These are phyloP conservation scores for Yamagishiella unicocca DNA, from an alignment of 139 green algal species.

Conservation along the genomic window DNA sequence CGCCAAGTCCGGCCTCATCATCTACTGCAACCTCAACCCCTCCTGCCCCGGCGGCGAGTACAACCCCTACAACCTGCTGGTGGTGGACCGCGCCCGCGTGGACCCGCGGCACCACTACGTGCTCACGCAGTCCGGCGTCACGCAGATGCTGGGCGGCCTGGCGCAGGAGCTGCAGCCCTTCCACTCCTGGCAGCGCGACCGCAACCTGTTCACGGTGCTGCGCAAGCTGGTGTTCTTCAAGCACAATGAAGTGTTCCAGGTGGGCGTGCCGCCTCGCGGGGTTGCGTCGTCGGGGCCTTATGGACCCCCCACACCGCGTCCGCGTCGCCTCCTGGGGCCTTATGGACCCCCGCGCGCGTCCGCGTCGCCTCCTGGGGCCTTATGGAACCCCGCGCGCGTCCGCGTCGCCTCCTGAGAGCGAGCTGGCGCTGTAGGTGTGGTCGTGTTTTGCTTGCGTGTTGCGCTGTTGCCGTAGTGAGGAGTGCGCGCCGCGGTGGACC, in stretches of 20 bases:
- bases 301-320: too few relatives aligned
- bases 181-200: constrained; percentile 59
- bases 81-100: constrained; percentile 42
- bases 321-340: too few relatives aligned
- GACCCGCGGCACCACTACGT: constrained; percentile 57
- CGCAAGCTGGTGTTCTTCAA: constrained; percentile 67
- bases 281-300: too few relatives aligned
- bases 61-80: constrained; percentile 63
- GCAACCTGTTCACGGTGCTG: constrained; percentile 57
- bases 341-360: too few relatives aligned
- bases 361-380: too few relatives aligned
- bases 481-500: too few relatives aligned
- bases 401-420: too few relatives aligned
- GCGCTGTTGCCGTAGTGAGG: too few relatives aligned
- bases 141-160: constrained; percentile 42
- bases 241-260: constrained; percentile 55
- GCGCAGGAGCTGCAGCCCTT: constrained; percentile 57
- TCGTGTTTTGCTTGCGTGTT: too few relatives aligned
- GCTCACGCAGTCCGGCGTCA: constrained; percentile 51
- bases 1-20: constrained; percentile 59
- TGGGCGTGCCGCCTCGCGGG: too few relatives aligned
- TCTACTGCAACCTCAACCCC: constrained; percentile 64
- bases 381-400: too few relatives aligned
- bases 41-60: constrained; percentile 41
- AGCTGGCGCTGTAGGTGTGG: too few relatives aligned